A percentile compares a stretch with the other conserved stretches of the same genome.
These are phyloP conservation scores for Acanthamoeba lenticulata DNA, from an alignment of 208 protist species.

Conservation along the genomic window DNA sequence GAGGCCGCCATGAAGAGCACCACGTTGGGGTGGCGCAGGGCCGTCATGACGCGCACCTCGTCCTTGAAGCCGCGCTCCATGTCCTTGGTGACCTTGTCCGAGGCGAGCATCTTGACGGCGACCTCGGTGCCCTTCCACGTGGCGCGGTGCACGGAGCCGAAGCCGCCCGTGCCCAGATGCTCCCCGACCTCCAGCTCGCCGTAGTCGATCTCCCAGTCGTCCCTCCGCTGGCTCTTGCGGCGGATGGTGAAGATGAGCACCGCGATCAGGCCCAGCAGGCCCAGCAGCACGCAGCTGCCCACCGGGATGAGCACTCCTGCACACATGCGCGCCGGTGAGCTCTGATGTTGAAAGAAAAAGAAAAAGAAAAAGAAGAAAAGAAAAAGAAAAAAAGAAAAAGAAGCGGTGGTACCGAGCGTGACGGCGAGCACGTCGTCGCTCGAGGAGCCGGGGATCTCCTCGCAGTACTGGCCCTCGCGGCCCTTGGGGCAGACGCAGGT, in stretches of 20 bases:
- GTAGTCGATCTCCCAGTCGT: constrained; percentile 57
- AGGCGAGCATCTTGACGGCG: constrained; percentile 27
- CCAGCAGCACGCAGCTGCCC: background rate
- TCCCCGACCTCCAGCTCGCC: constrained; percentile 44
- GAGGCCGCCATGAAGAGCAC: constrained; percentile 80
- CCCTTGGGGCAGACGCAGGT: background rate
- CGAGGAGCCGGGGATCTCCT: background rate
- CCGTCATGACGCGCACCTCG: constrained; percentile 75
- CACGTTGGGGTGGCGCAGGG: constrained; percentile 78
- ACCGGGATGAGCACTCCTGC: background rate
- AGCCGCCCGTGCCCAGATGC: constrained; percentile 22
- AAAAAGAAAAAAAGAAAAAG: too few species aligned
- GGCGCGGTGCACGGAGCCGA: background rate
- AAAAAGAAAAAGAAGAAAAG: too few species aligned
- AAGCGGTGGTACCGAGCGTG: background rate
- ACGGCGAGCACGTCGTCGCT: background rate
- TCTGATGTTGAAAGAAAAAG: background rate
- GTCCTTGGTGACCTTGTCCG: constrained; percentile 59
- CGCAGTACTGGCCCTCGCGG: background rate
- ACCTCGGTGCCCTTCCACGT: constrained; percentile 48
- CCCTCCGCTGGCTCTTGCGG: background rate
- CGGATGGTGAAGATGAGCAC: background rate
- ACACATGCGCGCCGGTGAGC: background rate
- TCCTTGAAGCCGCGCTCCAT: constrained; percentile 51
- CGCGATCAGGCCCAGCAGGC: background rate